Conservation (phyloP, 768 basidiomycete genomes). For the Amyloporia xantha region DNA sequence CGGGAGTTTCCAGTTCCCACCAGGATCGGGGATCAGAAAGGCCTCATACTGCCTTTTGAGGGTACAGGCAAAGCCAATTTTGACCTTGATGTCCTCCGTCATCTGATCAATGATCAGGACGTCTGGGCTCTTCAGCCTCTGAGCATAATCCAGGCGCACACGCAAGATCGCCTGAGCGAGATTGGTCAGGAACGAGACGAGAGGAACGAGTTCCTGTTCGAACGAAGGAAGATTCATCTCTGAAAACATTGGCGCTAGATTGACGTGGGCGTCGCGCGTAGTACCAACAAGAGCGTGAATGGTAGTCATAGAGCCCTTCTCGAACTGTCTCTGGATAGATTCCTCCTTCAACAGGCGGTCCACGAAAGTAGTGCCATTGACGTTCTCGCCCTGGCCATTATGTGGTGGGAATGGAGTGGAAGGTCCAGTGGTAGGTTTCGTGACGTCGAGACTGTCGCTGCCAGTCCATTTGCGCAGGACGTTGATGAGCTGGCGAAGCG, state of each 20-base stretch:
- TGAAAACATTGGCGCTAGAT: slow-evolving; percentile 65
- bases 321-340: slow-evolving; percentile 90
- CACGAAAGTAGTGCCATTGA: slow-evolving; percentile 81
- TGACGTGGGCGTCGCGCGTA: slow-evolving; percentile 83
- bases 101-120: slow-evolving; percentile 91
- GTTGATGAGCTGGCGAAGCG: slow-evolving; percentile 76
- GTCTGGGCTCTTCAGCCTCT: slow-evolving; percentile 83
- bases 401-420: slow-evolving; percentile 26
- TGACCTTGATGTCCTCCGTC: slow-evolving; percentile 86
- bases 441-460: slow-evolving; percentile 85
- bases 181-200: slow-evolving; percentile 95
- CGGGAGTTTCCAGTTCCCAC: slow-evolving; percentile 83
- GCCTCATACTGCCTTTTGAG: slow-evolving; percentile 91
- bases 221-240: slow-evolving; percentile 91
- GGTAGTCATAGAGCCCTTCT: slow-evolving; percentile 83
- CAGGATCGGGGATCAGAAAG: slow-evolving; percentile 82
- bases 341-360: slow-evolving; percentile 95
- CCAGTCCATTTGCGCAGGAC: slow-evolving; percentile 92
- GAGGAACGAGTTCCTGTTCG: slow-evolving; percentile 78
- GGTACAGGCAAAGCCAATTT: slow-evolving; percentile 88
- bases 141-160: slow-evolving; percentile 82
- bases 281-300: slow-evolving; percentile 80
- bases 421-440: slow-evolving; percentile 63
- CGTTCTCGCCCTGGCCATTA: slow-evolving; percentile 31
- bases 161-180: slow-evolving; percentile 89